Evolutionary conservation across 192 early-diverging fungal species (phyloP), one percentile per base, ranked within the genome.

Genomic region (Pilaira anomala): DNA sequence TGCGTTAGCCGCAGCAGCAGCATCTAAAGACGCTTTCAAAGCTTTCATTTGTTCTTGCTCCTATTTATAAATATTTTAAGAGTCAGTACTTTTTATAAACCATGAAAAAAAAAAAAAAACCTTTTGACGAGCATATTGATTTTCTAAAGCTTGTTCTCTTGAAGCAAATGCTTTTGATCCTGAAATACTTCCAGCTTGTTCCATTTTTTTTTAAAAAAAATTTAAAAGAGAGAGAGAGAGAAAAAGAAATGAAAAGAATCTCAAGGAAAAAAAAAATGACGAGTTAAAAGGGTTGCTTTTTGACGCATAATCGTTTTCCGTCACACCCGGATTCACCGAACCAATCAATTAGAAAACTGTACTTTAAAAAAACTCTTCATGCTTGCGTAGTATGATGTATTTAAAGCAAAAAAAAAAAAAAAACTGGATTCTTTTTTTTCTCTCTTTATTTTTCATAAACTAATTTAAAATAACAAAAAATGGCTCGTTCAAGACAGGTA

Each of bases 401-500:
- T n/a, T n/a, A n/a, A n/a, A n/a, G n/a, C n/a, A n/a, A n/a, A n/a
- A n/a, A n/a, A n/a, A n/a, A n/a, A n/a, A n/a, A n/a, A n/a, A n/a
- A n/a, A n/a, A n/a, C n/a, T n/a, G 33, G 33, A 44, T 9, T 36
- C 11, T 36, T 33, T 50, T 12, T 51, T 51, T 28, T 7, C 0
- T 22, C n/a, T n/a, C n/a, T 41, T 44, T 56, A 7, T 46, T 52
- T 51, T 51, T 44, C 44, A 33, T 52, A 51, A 30, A 45, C 11
- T n/a, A 56, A 40, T 40, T 40, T 40, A 40, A n/a, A 16, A 48
- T 42, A 22, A 51, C 9, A 14, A 46, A 56, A 13, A 21, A 67
- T 67, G 66, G 44, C 64, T 39, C 64, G 64, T 28, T 49, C 46
- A 52, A 63, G 62, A 63, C 64, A 66, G 45, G 64, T 66, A 66